Percentiles rank a stretch among this genome's conserved stretches.
Evolutionary conservation across 106 monocot genomes (phyloP).

Genomic region (Acanthochlamys bracteata): DNA sequence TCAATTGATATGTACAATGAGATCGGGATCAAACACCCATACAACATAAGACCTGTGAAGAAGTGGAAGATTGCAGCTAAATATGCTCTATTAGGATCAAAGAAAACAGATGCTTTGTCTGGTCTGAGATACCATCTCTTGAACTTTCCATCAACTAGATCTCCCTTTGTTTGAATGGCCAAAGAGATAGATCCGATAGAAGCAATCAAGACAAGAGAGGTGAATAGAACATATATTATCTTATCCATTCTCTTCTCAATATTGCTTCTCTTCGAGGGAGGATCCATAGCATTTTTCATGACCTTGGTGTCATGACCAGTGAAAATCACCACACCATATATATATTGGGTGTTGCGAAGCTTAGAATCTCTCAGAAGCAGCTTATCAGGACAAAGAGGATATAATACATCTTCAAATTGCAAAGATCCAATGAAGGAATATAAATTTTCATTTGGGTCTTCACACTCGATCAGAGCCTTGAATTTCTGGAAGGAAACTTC

Average conservation of each 20-base stretch:
- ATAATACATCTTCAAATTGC: constrained; percentile 40
- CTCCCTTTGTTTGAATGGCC: constrained; percentile 48
- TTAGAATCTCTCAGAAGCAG: constrained; percentile 85
- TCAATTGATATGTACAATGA: constrained; percentile 92
- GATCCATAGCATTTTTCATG: constrained; percentile 80
- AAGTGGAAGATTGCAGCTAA: constrained; percentile 58
- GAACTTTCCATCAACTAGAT: constrained; percentile 36
- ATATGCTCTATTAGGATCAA: constrained; percentile 40
- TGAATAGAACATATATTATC: too few species aligned
- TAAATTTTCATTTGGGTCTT: constrained; percentile 84
- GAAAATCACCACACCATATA: constrained; percentile 77
- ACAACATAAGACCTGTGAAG: constrained; percentile 83
- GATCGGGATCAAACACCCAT: constrained; percentile 82
- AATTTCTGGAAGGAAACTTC: constrained; percentile 46
- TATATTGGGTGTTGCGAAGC: constrained; percentile 69
- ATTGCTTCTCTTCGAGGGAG: constrained; percentile 87
- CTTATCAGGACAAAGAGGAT: constrained; percentile 76
- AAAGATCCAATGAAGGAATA: constrained; percentile 84
- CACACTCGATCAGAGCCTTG: constrained; percentile 54
- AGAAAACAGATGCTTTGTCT: constrained; percentile 39
- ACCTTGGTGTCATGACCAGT: constrained; percentile 90
- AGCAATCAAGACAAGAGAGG: constrained; percentile 49
- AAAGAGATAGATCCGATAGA: constrained; percentile 65
- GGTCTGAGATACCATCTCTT: constrained; percentile 87
- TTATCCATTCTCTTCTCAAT: constrained; percentile 84